These are phyloP conservation scores for Auricularia cornea DNA, from an alignment of 768 basidiomycete genomes.

Conservation along the genomic window DNA sequence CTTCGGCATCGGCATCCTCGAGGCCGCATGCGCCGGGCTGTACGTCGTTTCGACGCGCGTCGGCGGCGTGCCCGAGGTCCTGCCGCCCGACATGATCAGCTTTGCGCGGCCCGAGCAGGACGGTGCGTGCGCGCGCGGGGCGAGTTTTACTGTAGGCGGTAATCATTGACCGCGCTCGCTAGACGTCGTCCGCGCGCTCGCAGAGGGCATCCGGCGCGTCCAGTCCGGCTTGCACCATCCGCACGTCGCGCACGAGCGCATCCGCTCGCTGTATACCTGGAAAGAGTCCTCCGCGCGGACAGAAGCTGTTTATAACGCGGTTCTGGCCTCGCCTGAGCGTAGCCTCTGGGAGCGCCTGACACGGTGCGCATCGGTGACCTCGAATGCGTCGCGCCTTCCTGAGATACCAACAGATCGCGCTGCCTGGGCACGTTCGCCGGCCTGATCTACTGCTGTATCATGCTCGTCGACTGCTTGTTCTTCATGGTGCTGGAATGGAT, in stretches of 20 bases:
- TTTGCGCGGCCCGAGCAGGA: conserved; percentile 93
- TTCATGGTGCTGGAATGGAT: conserved; percentile 79
- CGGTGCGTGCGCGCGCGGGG: conserved; percentile 59
- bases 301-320: conserved; percentile 71
- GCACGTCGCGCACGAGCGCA: conserved; percentile 59
- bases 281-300: conserved; percentile 67
- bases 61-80: conserved; percentile 91
- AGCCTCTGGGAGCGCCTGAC: conserved; percentile 73
- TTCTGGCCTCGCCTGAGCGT: conserved; percentile 49
- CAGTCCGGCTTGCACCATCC: conserved; percentile 65
- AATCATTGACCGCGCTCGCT: background rate
- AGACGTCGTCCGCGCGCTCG: conserved; percentile 83
- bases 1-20: conserved; percentile 95
- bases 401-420: conserved; percentile 49
- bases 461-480: conserved; percentile 85
- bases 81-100: conserved; percentile 91
- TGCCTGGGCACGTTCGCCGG: conserved; percentile 73
- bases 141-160: background rate
- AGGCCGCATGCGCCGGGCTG: conserved; percentile 90
- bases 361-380: conserved; percentile 40
- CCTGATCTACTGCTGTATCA: conserved; percentile 78
- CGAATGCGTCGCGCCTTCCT: background rate
- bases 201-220: conserved; percentile 69
- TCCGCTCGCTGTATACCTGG: conserved; percentile 87
- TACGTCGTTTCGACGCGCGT: conserved; percentile 93